Conservation (phyloP, 2,329 filamentous ascomycete genomes). For the Cercospora citrullina region DNA sequence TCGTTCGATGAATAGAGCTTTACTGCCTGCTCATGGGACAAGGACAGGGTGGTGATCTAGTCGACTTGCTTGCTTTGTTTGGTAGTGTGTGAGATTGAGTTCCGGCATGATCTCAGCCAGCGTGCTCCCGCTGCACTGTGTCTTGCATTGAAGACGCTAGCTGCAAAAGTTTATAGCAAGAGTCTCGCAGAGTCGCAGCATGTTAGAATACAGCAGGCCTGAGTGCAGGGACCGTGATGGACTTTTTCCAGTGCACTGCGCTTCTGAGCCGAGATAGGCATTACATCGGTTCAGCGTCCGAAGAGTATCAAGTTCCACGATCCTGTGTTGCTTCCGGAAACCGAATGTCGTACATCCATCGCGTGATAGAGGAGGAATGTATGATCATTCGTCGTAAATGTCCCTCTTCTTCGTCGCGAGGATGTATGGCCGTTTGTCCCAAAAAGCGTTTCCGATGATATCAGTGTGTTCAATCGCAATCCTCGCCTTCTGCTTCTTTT, state of each 20-base stretch:
- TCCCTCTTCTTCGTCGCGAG: conserved; percentile 35
- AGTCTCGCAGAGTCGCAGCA: not conserved
- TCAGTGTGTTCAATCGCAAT: conserved; percentile 85
- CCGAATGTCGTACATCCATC: not conserved
- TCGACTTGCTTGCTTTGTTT: conserved; percentile 5
- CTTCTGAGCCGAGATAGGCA: not conserved
- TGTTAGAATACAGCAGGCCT: not conserved
- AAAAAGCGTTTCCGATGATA: conserved; percentile 94
- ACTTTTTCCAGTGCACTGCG: not conserved
- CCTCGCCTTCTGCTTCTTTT: conserved; percentile 74
- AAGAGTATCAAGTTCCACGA: not conserved
- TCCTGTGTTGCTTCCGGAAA: not conserved
- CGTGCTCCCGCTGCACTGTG: not conserved
- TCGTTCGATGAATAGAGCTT: not conserved
- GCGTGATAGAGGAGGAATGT: not conserved
- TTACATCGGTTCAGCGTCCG: not conserved
- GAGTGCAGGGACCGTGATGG: not conserved
- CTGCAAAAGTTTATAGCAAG: not conserved
- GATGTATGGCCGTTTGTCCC: conserved; percentile 80
- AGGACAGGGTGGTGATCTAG: not conserved
- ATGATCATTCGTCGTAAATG: not conserved
- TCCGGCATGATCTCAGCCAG: conserved; percentile 13
- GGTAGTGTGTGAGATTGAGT: conserved; percentile 6
- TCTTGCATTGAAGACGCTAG: not conserved
- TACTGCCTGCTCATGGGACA: not conserved